Percentiles rank a stretch among this genome's conserved stretches.
Conservation (phyloP, 495 filamentous ascomycete species). For the Neurospora sp. region DNA sequence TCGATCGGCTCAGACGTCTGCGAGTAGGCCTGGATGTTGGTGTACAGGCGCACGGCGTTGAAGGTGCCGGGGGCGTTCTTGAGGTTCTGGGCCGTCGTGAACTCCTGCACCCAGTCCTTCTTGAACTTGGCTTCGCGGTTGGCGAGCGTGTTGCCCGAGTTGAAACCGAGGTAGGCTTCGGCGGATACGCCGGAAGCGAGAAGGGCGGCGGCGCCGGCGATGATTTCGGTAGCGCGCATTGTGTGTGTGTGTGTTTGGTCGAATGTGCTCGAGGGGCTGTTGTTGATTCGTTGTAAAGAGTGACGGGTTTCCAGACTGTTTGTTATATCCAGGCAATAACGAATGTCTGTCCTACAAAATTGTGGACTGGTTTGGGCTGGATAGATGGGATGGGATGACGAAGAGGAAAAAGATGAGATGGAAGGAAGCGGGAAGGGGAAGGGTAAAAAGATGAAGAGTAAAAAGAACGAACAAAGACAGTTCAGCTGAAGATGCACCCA, state of each 20-base stretch:
- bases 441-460: background rate
- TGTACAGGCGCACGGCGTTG: conserved; percentile 41
- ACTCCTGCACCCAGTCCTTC: conserved; percentile 35
- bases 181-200: conserved; percentile 22
- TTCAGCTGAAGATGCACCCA: background rate
- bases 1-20: conserved; percentile 29
- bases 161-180: conserved; percentile 38
- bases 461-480: background rate
- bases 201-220: conserved; percentile 20
- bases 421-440: background rate
- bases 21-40: conserved; percentile 44
- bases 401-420: background rate
- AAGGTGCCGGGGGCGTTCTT: conserved; percentile 33
- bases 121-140: conserved; percentile 40
- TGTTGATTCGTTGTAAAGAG: background rate
- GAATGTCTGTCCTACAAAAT: background rate
- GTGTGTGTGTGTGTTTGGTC: background rate
- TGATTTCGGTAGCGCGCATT: conserved; percentile 19
- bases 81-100: conserved; percentile 35
- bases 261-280: background rate
- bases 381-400: background rate
- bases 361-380: background rate
- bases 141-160: conserved; percentile 34
- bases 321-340: background rate
- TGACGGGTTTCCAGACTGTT: background rate